Conservation (phyloP, 1,139 yeast species). For the Yamadazyma blattariae region DNA sequence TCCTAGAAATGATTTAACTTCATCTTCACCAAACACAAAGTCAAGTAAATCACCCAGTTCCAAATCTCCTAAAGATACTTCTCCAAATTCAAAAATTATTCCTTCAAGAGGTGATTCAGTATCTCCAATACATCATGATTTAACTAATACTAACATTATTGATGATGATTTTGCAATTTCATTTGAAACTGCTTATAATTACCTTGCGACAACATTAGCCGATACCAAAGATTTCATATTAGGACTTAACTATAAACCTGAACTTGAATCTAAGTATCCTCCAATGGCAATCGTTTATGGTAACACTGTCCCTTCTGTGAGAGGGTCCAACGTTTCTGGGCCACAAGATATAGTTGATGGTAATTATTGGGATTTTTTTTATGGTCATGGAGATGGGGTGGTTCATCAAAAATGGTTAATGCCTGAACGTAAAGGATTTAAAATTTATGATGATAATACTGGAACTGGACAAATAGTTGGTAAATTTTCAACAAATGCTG, state of each 20-base stretch:
- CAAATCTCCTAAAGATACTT: neutral
- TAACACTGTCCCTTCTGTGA: constrained; percentile 76
- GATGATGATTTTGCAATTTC: constrained; percentile 22
- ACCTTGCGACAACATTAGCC: constrained; percentile 58
- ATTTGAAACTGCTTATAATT: constrained; percentile 62
- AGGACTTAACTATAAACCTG: constrained; percentile 54
- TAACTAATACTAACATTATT: neutral
- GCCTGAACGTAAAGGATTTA: constrained; percentile 73
- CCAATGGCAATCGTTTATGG: constrained; percentile 84
- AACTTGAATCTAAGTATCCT: constrained; percentile 55
- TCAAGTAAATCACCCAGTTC: neutral
- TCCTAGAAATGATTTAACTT: too few species aligned
- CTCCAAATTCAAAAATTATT: neutral
- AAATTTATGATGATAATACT: constrained; percentile 28
- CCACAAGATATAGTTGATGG: constrained; percentile 67
- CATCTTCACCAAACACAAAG: too few species aligned
- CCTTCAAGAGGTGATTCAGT: neutral
- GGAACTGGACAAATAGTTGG: constrained; percentile 57
- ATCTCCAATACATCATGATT: neutral
- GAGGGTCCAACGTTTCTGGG: constrained; percentile 68
- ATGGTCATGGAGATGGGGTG: constrained; percentile 94
- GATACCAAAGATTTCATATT: constrained; percentile 57
- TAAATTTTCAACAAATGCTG: constrained; percentile 60
- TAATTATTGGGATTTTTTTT: constrained; percentile 69
- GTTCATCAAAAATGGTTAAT: constrained; percentile 78